A percentile compares a stretch with the other conserved stretches of the same genome.
These are phyloP conservation scores for Hyphochytrium catenoides DNA, from an alignment of 352 stramenopile genomes.

Conservation along the genomic window DNA sequence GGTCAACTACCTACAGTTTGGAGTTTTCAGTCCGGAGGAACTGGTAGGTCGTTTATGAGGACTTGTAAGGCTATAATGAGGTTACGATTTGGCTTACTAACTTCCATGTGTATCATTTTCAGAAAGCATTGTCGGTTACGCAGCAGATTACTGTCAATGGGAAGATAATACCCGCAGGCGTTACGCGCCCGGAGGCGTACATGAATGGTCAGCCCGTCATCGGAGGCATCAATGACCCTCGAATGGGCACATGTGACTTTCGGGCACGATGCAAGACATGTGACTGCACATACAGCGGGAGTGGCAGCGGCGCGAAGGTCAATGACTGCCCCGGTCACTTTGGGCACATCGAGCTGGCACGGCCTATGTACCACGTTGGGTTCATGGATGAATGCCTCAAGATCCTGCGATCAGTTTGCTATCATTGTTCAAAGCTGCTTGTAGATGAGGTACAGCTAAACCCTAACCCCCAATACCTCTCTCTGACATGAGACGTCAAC, in stretches of 20 bases:
- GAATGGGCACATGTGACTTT: conserved; percentile 83
- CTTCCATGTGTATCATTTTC: neutral
- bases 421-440: conserved; percentile 85
- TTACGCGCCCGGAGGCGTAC: conserved; percentile 67
- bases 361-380: conserved; percentile 91
- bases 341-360: conserved; percentile 91
- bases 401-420: conserved; percentile 83
- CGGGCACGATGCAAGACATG: conserved; percentile 68
- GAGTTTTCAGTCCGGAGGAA: conserved; percentile 91
- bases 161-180: conserved; percentile 80
- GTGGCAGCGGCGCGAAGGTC: conserved; percentile 70
- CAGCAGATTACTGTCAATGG: conserved; percentile 92
- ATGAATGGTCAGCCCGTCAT: conserved; percentile 86
- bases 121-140: conserved; percentile 82
- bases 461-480: too few species aligned
- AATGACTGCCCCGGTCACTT: conserved; percentile 97
- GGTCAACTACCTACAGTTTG: conserved; percentile 96
- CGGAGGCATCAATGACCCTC: conserved; percentile 91
- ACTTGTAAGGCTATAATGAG: neutral
- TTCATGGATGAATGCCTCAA: conserved; percentile 90
- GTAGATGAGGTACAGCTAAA: conserved; percentile 68
- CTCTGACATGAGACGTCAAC: too few species aligned
- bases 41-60: conserved; percentile 22
- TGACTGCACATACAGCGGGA: conserved; percentile 72
- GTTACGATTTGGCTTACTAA: neutral